Percentiles rank a stretch among this genome's conserved stretches.
Evolutionary conservation across 2,329 filamentous ascomycete species (phyloP).

Genomic region (Hyphodiscus sp.): DNA sequence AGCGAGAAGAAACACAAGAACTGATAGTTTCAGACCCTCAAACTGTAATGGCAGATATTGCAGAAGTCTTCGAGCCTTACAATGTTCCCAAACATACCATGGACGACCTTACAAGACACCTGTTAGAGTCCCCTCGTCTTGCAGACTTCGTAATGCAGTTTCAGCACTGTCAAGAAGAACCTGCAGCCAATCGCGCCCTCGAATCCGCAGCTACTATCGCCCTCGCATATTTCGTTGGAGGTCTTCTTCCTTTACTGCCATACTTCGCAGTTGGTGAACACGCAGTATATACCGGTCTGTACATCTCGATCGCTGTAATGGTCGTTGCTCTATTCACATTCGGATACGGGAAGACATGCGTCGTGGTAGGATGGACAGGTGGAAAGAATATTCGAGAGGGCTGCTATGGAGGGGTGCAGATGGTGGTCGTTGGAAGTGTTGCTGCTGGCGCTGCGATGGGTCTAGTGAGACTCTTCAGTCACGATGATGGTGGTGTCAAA

Average conservation of each 20-base stretch:
- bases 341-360: conserved; percentile 57
- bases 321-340: conserved; percentile 54
- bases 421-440: conserved; percentile 34
- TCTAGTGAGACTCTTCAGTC: conserved; percentile 29
- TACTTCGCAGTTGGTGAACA: conserved; percentile 42
- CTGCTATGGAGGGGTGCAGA: conserved; percentile 33
- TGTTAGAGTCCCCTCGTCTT: conserved; percentile 27
- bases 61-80: conserved; percentile 31
- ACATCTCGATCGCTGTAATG: conserved; percentile 54
- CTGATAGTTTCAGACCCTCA: conserved; percentile 22
- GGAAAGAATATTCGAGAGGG: conserved; percentile 21
- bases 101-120: conserved; percentile 30
- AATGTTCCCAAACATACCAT: conserved; percentile 26
- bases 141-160: conserved; percentile 36
- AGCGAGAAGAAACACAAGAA: conserved; percentile 23
- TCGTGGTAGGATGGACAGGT: conserved; percentile 36
- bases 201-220: conserved; percentile 49
- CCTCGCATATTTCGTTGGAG: conserved; percentile 49
- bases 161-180: conserved; percentile 28
- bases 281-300: conserved; percentile 42
- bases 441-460: conserved; percentile 35
- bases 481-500: conserved; percentile 8
- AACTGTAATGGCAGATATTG: conserved; percentile 24
- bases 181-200: conserved; percentile 27
- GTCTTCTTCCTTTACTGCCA: conserved; percentile 48